Conservation (phyloP, 192 early-diverging fungal genomes). For the Umbelopsis vinacea region DNA sequence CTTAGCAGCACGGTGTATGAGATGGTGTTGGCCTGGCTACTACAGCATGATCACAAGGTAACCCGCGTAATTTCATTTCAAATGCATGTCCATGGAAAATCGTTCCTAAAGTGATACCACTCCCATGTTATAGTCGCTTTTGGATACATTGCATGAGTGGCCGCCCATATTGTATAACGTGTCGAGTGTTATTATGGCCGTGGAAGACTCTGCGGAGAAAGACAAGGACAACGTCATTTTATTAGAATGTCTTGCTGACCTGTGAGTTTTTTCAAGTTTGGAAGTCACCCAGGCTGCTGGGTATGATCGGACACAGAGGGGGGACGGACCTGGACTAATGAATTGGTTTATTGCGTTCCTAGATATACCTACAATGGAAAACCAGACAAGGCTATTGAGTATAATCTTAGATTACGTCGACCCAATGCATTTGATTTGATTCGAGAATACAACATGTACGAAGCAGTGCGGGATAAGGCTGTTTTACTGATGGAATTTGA, state of each 20-base stretch:
- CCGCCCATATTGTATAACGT: constrained; percentile 79
- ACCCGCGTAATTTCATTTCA: constrained; percentile 8
- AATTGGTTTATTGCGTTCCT: background rate
- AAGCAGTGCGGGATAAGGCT: constrained; percentile 78
- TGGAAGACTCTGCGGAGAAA: constrained; percentile 68
- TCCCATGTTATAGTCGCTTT: constrained; percentile 40
- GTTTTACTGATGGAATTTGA: constrained; percentile 87
- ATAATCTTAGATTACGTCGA: constrained; percentile 73
- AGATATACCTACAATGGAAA: constrained; percentile 73
- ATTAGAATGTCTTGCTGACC: constrained; percentile 72
- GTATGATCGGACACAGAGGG: background rate
- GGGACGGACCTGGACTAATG: background rate
- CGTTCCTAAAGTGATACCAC: background rate
- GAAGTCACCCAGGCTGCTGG: background rate
- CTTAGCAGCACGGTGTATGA: constrained; percentile 85
- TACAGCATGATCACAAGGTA: constrained; percentile 70
- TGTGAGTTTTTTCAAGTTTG: constrained; percentile 59
- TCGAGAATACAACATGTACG: constrained; percentile 76
- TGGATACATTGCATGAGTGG: constrained; percentile 75
- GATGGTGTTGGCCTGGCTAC: constrained; percentile 76
- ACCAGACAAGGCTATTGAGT: constrained; percentile 80
- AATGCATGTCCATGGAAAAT: background rate
- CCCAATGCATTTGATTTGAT: constrained; percentile 82
- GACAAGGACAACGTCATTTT: constrained; percentile 63
- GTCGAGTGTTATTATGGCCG: constrained; percentile 72